These are phyloP conservation scores for Anastatica hierochuntica DNA, from an alignment of 345 rosid species.

Conservation along the genomic window DNA sequence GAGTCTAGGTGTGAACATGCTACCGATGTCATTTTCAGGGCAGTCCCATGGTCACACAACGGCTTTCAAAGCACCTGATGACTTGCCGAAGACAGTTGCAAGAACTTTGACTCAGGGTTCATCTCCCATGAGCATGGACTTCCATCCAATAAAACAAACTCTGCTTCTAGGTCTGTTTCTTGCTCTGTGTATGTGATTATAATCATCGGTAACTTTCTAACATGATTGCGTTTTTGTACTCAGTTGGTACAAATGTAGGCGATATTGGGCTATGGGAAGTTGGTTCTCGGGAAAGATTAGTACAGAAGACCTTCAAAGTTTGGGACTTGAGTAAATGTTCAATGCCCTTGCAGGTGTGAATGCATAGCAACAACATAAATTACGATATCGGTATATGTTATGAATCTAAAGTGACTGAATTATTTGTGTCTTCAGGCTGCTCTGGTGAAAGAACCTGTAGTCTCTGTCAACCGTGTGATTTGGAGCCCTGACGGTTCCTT, in stretches of 20 bases:
- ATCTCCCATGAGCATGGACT: conserved; percentile 97
- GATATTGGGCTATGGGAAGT: conserved; percentile 93
- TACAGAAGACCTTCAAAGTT: conserved; percentile 74
- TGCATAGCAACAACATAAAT: background rate
- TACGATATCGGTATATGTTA: background rate
- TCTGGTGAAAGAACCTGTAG: conserved; percentile 74
- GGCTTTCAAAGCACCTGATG: conserved; percentile 66
- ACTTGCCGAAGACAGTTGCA: conserved; percentile 66
- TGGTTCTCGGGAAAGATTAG: conserved; percentile 72
- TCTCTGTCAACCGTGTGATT: conserved; percentile 87
- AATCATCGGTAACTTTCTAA: conserved; percentile 2
- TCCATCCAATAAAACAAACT: conserved; percentile 82
- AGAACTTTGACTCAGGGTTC: conserved; percentile 83
- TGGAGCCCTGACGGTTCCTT: conserved; percentile 96
- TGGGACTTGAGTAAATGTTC: conserved; percentile 83
- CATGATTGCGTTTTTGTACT: conserved; percentile 20
- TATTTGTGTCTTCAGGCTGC: conserved; percentile 45
- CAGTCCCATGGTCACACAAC: conserved; percentile 54
- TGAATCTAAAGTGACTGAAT: conserved; percentile 5
- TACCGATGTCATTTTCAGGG: conserved; percentile 79
- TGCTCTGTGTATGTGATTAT: too few relatives aligned
- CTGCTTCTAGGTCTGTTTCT: conserved; percentile 68
- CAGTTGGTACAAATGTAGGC: conserved; percentile 96
- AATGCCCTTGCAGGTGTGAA: conserved; percentile 74
- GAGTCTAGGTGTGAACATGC: conserved; percentile 66